Evolutionary conservation across 2,329 filamentous ascomycete genomes (phyloP).

Genomic region (Cyclaneusma minus): DNA sequence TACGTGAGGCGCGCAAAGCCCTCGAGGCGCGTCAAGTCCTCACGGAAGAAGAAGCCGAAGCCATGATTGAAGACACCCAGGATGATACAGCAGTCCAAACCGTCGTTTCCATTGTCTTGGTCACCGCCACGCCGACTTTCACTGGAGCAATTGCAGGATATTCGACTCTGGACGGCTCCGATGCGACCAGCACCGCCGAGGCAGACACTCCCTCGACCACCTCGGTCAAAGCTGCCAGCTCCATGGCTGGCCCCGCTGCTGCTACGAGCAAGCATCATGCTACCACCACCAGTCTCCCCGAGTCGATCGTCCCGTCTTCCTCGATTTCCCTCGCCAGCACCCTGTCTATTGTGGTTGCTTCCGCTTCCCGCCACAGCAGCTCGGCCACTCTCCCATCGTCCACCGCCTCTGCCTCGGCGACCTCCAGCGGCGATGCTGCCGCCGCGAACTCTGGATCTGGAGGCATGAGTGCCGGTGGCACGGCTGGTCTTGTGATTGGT

Average conservation of each 20-base stretch:
- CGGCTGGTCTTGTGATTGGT: conserved; percentile 75
- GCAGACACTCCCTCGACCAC: not conserved
- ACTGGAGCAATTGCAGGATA: conserved; percentile 31
- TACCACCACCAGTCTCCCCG: conserved; percentile 1
- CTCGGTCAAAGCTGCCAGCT: not conserved
- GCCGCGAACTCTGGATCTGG: conserved; percentile 1
- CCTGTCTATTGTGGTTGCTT: too few species aligned
- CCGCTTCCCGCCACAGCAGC: too few species aligned
- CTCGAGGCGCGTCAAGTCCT: too few species aligned
- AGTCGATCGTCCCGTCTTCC: conserved; percentile 3
- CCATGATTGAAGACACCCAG: too few species aligned
- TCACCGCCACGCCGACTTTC: conserved; percentile 35
- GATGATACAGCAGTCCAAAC: too few species aligned
- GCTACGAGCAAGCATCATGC: conserved; percentile 1
- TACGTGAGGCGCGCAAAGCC: too few species aligned
- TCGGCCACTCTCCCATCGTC: too few species aligned
- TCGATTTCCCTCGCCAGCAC: conserved; percentile 4
- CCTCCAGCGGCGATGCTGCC: conserved; percentile 2
- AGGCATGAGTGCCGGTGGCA: conserved; percentile 26
- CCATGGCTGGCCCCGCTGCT: conserved; percentile 1
- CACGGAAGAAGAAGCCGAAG: too few species aligned
- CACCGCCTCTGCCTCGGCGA: conserved; percentile 2
- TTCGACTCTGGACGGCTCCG: conserved; percentile 19
- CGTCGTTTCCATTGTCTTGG: conserved; percentile 29
- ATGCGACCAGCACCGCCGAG: conserved; percentile 3